These are phyloP conservation scores for Alternaria triticina DNA, from an alignment of 2,329 filamentous ascomycete genomes.

Conservation along the genomic window DNA sequence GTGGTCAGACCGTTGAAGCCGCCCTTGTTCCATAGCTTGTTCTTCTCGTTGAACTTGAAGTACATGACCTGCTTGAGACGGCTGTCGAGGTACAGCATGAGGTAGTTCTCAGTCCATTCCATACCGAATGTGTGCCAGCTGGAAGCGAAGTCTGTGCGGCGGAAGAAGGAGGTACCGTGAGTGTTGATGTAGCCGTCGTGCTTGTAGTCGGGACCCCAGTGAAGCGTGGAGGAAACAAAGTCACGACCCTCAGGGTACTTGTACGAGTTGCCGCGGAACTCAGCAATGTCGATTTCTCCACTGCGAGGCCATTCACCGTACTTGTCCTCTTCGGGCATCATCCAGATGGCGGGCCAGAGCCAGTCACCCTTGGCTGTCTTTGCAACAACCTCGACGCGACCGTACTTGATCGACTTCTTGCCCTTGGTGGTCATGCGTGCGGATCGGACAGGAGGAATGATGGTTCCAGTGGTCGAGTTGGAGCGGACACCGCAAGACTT, in stretches of 20 bases:
- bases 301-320: slow-evolving; percentile 80
- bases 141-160: slow-evolving; percentile 74
- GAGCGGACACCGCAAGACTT: slow-evolving; percentile 72
- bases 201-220: slow-evolving; percentile 66
- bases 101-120: slow-evolving; percentile 78
- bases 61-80: slow-evolving; percentile 80
- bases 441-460: slow-evolving; percentile 77
- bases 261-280: slow-evolving; percentile 77
- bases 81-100: slow-evolving; percentile 83
- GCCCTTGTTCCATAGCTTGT: slow-evolving; percentile 70
- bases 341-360: slow-evolving; percentile 85
- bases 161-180: slow-evolving; percentile 34
- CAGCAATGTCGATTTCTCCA: slow-evolving; percentile 82
- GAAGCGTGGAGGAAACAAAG: slow-evolving; percentile 75
- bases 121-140: slow-evolving; percentile 75
- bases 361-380: slow-evolving; percentile 79
- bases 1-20: slow-evolving; percentile 66
- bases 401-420: slow-evolving; percentile 77
- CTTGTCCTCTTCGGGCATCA: slow-evolving; percentile 65
- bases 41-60: slow-evolving; percentile 64
- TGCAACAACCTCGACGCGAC: slow-evolving; percentile 78
- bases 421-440: slow-evolving; percentile 77
- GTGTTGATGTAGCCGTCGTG: slow-evolving; percentile 32
- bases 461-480: slow-evolving; percentile 75
- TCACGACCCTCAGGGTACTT: slow-evolving; percentile 77